Evolutionary conservation across 208 protist genomes (phyloP).

Genomic region (Trichomonas tenax): DNA sequence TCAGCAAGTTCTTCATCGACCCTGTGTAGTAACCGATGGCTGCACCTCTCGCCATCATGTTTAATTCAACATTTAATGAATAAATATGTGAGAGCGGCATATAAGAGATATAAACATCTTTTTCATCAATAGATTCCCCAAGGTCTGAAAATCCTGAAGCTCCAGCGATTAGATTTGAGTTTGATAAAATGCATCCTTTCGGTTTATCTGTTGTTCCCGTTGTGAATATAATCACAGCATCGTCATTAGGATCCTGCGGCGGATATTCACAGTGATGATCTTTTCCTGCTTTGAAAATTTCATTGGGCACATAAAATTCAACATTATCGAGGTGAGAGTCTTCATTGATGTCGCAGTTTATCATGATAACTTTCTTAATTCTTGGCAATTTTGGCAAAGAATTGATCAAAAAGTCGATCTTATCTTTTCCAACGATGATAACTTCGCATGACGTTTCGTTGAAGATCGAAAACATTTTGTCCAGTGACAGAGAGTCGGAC

Average conservation of each 20-base stretch:
- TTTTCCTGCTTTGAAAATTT: background rate
- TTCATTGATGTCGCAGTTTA: background rate
- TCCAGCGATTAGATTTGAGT: conserved; percentile 12
- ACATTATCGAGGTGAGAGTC: background rate
- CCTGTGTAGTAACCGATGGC: background rate
- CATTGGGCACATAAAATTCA: background rate
- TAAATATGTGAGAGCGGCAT: background rate
- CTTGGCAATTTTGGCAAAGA: background rate
- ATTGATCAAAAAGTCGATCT: background rate
- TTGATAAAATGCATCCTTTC: conserved; percentile 24
- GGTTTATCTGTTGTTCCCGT: background rate
- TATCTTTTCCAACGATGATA: background rate
- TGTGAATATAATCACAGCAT: background rate
- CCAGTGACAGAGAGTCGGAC: background rate
- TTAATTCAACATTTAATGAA: background rate
- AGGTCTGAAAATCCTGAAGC: background rate
- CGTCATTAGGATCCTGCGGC: background rate
- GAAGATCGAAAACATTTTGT: background rate
- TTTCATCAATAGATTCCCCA: background rate
- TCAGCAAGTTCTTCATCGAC: background rate
- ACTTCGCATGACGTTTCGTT: background rate
- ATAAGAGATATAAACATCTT: background rate
- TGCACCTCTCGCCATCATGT: background rate
- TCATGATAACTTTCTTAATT: background rate
- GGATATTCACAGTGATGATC: background rate